Conservation (phyloP, 257 asterid genomes). For the Fraxinus americana region DNA sequence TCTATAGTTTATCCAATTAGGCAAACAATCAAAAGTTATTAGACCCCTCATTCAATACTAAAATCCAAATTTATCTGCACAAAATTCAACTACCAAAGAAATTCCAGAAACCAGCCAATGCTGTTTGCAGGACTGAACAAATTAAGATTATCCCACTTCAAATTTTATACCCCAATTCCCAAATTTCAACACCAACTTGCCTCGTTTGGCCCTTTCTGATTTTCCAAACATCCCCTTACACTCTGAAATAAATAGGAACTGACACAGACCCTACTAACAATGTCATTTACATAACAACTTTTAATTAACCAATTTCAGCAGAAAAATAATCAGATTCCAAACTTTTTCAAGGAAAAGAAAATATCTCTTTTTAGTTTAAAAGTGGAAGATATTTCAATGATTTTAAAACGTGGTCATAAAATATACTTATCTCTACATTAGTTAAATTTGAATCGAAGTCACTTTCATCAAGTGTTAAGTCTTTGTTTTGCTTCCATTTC, state of each 20-base stretch:
- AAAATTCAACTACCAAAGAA: slow-evolving; percentile 26
- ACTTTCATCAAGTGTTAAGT: background rate
- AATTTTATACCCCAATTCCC: background rate
- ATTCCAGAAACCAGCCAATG: slow-evolving; percentile 24
- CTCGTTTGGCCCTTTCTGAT: slow-evolving; percentile 27
- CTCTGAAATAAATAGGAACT: slow-evolving; percentile 44
- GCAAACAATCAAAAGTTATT: slow-evolving; percentile 10
- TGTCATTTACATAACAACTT: background rate
- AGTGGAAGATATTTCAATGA: no score
- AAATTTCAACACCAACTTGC: slow-evolving; percentile 17
- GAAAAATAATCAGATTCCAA: background rate
- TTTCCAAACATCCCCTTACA: slow-evolving; percentile 45
- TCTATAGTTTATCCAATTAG: slow-evolving; percentile 3
- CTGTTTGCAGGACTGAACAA: slow-evolving; percentile 11
- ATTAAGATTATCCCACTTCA: background rate
- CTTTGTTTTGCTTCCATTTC: no score
- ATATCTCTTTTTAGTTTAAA: no score
- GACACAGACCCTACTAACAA: slow-evolving; percentile 38
- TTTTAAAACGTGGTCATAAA: no score
- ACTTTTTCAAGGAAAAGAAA: no score
- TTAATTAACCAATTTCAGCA: background rate
- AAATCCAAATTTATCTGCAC: slow-evolving; percentile 15
- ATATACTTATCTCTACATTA: no score
- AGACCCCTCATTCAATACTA: slow-evolving; percentile 12
- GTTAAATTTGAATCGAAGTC: background rate